Conservation (phyloP, 176 grass and related monocot species). For the bread wheat (Triticum aestivum) region DNA sequence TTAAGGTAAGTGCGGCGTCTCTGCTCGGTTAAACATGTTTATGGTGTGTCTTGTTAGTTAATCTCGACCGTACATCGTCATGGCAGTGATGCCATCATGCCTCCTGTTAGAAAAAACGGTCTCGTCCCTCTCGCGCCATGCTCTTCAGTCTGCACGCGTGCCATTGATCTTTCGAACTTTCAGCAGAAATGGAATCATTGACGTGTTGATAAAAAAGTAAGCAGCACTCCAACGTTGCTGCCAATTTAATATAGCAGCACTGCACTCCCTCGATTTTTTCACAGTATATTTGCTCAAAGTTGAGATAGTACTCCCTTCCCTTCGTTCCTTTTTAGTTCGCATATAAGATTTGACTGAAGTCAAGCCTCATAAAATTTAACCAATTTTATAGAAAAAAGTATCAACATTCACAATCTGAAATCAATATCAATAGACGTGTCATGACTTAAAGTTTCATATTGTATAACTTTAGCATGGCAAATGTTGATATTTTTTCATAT, state of each 20-base stretch:
- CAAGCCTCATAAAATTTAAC: too few species aligned
- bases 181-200: not conserved
- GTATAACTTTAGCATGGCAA: too few species aligned
- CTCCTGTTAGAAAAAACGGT: too few species aligned
- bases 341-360: too few species aligned
- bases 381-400: too few species aligned
- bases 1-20: constrained; percentile 59
- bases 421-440: too few species aligned
- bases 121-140: not conserved
- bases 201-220: not conserved
- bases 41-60: not conserved
- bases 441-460: too few species aligned
- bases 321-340: too few species aligned
- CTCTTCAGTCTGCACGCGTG: not conserved
- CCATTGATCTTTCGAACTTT: not conserved
- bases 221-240: not conserved
- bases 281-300: not conserved
- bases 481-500: too few species aligned
- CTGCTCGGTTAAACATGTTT: not conserved
- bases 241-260: too few species aligned
- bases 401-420: too few species aligned
- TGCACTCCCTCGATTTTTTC: not conserved
- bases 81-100: not conserved
- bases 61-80: constrained; percentile 7
- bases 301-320: too few species aligned